phyloP scores from a whole-genome alignment of 768 basidiomycete species.

The Naematelia encephala region DNA sequence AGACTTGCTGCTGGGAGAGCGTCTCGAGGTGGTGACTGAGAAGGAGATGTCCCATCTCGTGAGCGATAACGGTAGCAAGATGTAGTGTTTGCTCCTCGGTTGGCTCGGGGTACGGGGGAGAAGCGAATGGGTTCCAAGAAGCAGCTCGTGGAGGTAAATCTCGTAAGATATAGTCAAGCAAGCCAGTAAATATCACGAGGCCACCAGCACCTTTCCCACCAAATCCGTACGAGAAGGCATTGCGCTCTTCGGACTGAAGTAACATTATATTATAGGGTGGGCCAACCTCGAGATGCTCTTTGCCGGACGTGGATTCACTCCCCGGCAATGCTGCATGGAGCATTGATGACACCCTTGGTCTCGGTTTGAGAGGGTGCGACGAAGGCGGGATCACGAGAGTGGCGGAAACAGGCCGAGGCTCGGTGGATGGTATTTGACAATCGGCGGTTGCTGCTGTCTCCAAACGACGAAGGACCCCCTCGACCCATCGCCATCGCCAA shows the following conservation, averaged over 20 bases:
- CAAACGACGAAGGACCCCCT: conserved; percentile 69
- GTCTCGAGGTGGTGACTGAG: conserved; percentile 89
- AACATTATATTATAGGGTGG: conserved; percentile 87
- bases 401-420: conserved; percentile 44
- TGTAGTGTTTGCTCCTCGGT: conserved; percentile 79
- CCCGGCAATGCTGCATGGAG: conserved; percentile 55
- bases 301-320: conserved; percentile 28
- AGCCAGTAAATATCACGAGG: conserved; percentile 89
- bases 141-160: neutral
- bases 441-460: conserved; percentile 67
- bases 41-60: conserved; percentile 88
- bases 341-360: conserved; percentile 71
- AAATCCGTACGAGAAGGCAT: conserved; percentile 95
- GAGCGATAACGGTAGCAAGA: conserved; percentile 84
- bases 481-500: conserved; percentile 89
- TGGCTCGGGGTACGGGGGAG: conserved; percentile 55
- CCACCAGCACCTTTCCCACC: conserved; percentile 82
- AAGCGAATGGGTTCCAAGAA: conserved; percentile 5
- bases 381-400: conserved; percentile 72
- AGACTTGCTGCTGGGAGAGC: conserved; percentile 75
- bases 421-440: conserved; percentile 17
- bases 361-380: conserved; percentile 73
- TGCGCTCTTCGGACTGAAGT: conserved; percentile 80
- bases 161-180: conserved; percentile 77
- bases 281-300: conserved; percentile 56